Conservation (phyloP, 1,284 basidiomycete species). For the Porphyrellus sp. region DNA sequence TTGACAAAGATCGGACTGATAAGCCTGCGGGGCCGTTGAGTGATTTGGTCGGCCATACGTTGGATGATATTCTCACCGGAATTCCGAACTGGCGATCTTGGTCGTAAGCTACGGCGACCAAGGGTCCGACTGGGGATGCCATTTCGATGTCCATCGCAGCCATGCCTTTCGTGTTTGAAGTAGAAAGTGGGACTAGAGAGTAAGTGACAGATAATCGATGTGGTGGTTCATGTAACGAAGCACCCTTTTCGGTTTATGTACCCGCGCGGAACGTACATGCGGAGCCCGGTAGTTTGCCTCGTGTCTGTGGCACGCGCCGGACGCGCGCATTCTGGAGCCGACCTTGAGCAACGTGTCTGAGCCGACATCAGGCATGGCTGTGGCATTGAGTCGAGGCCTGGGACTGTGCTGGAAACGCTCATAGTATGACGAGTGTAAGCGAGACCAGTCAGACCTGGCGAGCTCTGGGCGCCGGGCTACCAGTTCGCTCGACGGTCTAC, state of each 20-base stretch:
- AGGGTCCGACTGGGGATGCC: constrained; percentile 29
- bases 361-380: neutral
- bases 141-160: constrained; percentile 34
- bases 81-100: constrained; percentile 20
- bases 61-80: constrained; percentile 17
- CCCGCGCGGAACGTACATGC: constrained; percentile 22
- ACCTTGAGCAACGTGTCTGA: constrained; percentile 16
- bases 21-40: constrained; percentile 18
- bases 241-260: constrained; percentile 29
- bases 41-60: neutral
- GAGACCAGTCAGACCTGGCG: neutral
- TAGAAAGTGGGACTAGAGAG: constrained; percentile 1
- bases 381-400: neutral
- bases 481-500: neutral
- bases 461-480: neutral
- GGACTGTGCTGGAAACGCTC: neutral
- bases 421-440: neutral
- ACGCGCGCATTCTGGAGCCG: constrained; percentile 9
- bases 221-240: neutral
- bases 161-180: constrained; percentile 1
- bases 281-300: constrained; percentile 30
- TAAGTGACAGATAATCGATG: constrained; percentile 20
- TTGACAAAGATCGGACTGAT: constrained; percentile 44
- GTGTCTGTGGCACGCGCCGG: constrained; percentile 24
- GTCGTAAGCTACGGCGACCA: constrained; percentile 25